These are phyloP conservation scores for Lactarius indigo DNA, from an alignment of 768 basidiomycete species.

Conservation along the genomic window DNA sequence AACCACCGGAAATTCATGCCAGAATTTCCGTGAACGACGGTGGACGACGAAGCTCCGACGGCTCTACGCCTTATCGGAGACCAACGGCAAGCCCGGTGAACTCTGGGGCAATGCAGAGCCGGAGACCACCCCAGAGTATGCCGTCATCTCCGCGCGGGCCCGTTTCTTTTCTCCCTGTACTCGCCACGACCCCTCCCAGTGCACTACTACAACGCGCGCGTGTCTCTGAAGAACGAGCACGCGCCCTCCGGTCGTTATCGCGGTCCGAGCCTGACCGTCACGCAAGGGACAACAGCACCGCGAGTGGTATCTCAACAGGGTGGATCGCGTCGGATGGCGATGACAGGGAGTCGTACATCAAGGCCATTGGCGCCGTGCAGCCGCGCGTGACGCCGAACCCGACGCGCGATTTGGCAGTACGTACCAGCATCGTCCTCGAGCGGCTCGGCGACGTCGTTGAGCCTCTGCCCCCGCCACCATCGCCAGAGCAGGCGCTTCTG, in stretches of 20 bases:
- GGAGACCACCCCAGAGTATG: background rate
- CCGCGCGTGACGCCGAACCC: conserved; percentile 11
- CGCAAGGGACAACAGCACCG: background rate
- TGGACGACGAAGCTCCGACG: background rate
- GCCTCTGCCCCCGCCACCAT: background rate
- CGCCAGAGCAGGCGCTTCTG: background rate
- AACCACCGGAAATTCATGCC: background rate
- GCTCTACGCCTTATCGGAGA: background rate
- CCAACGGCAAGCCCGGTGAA: background rate
- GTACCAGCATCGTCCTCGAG: conserved; percentile 20
- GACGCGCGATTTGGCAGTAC: background rate
- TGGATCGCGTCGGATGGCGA: conserved; percentile 21
- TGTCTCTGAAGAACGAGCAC: background rate
- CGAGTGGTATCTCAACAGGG: conserved; percentile 9
- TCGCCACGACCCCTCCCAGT: background rate
- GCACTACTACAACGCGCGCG: background rate
- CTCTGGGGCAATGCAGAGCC: background rate
- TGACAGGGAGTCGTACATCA: background rate
- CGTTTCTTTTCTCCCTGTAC: background rate
- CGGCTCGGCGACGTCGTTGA: background rate
- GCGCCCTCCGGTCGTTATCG: background rate
- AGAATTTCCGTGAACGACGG: background rate
- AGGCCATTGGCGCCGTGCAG: conserved; percentile 9
- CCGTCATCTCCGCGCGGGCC: background rate
- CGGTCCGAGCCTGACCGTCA: background rate